phyloP scores from a whole-genome alignment of 2,329 filamentous ascomycete genomes.

The Botrytis medusae region DNA sequence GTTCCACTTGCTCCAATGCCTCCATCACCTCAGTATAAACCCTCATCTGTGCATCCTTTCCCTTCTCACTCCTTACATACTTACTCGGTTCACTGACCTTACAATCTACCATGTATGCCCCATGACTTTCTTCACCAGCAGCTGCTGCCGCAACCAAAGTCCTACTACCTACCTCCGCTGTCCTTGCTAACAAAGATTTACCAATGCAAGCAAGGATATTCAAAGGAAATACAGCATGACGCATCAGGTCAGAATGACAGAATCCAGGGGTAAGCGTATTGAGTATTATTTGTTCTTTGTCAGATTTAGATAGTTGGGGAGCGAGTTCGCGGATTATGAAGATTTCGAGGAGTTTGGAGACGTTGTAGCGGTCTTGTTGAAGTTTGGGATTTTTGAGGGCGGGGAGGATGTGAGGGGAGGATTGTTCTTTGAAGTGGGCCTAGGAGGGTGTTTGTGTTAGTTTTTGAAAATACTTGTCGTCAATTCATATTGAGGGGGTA shows the following conservation, averaged over 20 bases:
- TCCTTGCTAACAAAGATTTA: slow-evolving; percentile 36
- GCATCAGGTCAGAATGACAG: slow-evolving; percentile 40
- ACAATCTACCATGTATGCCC: slow-evolving; percentile 36
- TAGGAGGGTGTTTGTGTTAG: slow-evolving; percentile 15
- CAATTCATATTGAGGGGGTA: not conserved
- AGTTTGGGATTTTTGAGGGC: slow-evolving; percentile 30
- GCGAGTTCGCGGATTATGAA: slow-evolving; percentile 39
- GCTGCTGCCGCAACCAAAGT: slow-evolving; percentile 39
- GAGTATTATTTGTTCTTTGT: slow-evolving; percentile 38
- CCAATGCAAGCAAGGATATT: slow-evolving; percentile 32
- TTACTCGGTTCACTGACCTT: slow-evolving; percentile 35
- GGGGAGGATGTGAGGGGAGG: slow-evolving; percentile 27
- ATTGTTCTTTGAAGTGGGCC: slow-evolving; percentile 36
- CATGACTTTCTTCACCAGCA: slow-evolving; percentile 38
- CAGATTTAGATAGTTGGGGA: slow-evolving; percentile 31
- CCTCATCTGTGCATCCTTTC: slow-evolving; percentile 40
- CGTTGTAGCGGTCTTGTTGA: slow-evolving; percentile 39
- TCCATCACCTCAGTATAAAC: slow-evolving; percentile 47
- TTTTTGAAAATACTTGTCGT: too few relatives aligned
- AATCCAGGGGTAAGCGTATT: slow-evolving; percentile 41
- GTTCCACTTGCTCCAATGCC: slow-evolving; percentile 46
- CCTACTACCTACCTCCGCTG: slow-evolving; percentile 41
- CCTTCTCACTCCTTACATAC: slow-evolving; percentile 44
- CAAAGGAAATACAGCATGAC: slow-evolving; percentile 35
- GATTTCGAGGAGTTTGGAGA: slow-evolving; percentile 42